Evolutionary conservation across 768 basidiomycete species (phyloP).

Genomic region (Macrolepiota fuliginosa): DNA sequence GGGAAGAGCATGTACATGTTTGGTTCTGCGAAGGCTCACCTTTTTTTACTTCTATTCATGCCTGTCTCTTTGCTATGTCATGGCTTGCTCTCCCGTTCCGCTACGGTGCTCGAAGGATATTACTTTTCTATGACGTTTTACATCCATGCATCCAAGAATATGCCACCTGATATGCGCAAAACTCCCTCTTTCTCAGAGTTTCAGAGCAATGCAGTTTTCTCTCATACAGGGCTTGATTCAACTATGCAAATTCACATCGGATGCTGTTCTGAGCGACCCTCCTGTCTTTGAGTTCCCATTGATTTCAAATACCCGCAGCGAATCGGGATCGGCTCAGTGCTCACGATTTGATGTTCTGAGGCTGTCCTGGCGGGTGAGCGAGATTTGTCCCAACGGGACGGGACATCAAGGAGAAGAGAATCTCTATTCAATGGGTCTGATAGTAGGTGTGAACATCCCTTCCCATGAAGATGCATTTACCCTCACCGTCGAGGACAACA

Average conservation of each 20-base stretch:
- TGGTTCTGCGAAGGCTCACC: constrained; percentile 15
- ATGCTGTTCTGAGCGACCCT: no score
- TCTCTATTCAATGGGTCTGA: not conserved
- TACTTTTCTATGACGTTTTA: not conserved
- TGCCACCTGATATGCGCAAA: constrained; percentile 1
- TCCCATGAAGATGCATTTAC: not conserved
- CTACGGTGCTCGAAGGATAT: not conserved
- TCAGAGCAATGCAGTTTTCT: not conserved
- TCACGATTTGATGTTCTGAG: not conserved
- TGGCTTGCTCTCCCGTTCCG: constrained; percentile 1
- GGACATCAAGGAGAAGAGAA: constrained; percentile 6
- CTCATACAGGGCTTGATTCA: not conserved
- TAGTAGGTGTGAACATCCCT: constrained; percentile 3
- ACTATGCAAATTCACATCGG: not conserved
- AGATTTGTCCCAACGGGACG: not conserved
- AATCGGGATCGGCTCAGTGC: not conserved
- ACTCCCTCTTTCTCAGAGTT: not conserved
- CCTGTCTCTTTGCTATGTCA: constrained; percentile 5
- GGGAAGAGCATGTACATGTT: constrained; percentile 8
- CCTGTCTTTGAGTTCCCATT: no score
- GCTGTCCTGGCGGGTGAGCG: not conserved
- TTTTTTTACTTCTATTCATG: constrained; percentile 1
- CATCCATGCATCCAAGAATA: not conserved
- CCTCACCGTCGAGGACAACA: not conserved
- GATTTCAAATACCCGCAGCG: no score